Evolutionary conservation across 1,284 basidiomycete genomes (phyloP).

Genomic region (Sanghuangporus sanghuang): DNA sequence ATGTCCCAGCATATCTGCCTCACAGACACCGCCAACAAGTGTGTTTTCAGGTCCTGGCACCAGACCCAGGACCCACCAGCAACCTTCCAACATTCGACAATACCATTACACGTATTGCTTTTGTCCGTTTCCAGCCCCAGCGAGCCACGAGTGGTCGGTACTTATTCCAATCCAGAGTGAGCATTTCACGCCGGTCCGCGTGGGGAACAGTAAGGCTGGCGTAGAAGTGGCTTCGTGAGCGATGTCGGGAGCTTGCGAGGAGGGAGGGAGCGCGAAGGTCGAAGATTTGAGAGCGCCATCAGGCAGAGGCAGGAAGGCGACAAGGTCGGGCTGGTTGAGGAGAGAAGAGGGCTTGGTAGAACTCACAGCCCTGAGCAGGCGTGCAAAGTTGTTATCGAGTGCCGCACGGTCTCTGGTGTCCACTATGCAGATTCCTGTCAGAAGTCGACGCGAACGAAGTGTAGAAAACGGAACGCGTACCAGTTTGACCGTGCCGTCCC

Average conservation of each 20-base stretch:
- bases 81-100: slow-evolving; percentile 69
- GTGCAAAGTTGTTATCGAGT: slow-evolving; percentile 76
- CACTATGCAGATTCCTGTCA: slow-evolving; percentile 50
- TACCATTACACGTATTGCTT: slow-evolving; percentile 80
- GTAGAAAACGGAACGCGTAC: slow-evolving; percentile 42
- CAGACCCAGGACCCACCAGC: slow-evolving; percentile 29
- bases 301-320: slow-evolving; percentile 82
- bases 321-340: slow-evolving; percentile 80
- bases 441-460: background rate
- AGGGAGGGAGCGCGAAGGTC: slow-evolving; percentile 64
- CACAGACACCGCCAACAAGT: slow-evolving; percentile 64
- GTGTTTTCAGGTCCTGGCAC: slow-evolving; percentile 24
- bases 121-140: slow-evolving; percentile 82
- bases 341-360: slow-evolving; percentile 88
- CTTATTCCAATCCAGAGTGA: slow-evolving; percentile 91
- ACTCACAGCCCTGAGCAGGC: slow-evolving; percentile 80
- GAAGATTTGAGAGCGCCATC: slow-evolving; percentile 82
- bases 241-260: slow-evolving; percentile 18
- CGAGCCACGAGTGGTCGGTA: slow-evolving; percentile 76
- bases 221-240: slow-evolving; percentile 17
- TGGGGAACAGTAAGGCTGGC: slow-evolving; percentile 14
- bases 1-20: slow-evolving; percentile 66
- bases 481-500: slow-evolving; percentile 90
- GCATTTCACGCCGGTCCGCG: slow-evolving; percentile 54
- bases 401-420: slow-evolving; percentile 76